Conservation (phyloP, 2,329 filamentous ascomycete genomes). For the Hymenoscyphus fraxineus region DNA sequence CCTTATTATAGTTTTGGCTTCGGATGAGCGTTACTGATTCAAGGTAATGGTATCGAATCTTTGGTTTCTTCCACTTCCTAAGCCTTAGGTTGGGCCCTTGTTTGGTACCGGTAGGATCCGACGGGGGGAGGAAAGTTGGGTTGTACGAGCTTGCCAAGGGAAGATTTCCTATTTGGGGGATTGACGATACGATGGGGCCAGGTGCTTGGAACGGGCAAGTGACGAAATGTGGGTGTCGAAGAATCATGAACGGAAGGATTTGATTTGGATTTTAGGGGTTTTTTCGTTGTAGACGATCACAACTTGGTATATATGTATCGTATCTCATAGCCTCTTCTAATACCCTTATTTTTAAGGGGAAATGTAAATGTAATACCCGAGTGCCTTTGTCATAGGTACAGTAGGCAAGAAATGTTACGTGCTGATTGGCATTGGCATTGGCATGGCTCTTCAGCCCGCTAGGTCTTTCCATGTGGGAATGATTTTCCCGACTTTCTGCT, state of each 20-base stretch:
- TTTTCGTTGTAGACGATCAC: background rate
- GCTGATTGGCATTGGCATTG: background rate
- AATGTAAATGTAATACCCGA: background rate
- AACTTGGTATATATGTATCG: background rate
- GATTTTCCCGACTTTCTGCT: background rate
- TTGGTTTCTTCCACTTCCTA: no score
- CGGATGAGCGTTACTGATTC: background rate
- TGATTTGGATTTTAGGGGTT: background rate
- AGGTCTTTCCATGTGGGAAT: background rate
- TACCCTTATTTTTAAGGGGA: background rate
- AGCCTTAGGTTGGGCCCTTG: background rate
- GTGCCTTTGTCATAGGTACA: background rate
- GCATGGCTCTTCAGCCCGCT: background rate
- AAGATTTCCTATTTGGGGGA: background rate
- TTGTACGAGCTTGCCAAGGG: background rate
- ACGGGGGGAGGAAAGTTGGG: background rate
- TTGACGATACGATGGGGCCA: background rate
- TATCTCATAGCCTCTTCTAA: background rate
- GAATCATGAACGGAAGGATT: background rate
- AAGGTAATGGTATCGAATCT: background rate
- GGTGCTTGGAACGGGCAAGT: background rate
- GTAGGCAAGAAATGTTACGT: background rate
- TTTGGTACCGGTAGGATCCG: background rate
- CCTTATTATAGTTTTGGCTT: background rate
- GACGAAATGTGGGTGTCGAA: background rate